These are phyloP conservation scores for Cryphonectria nitschkei DNA, from an alignment of 2,329 filamentous ascomycete species.

Conservation along the genomic window DNA sequence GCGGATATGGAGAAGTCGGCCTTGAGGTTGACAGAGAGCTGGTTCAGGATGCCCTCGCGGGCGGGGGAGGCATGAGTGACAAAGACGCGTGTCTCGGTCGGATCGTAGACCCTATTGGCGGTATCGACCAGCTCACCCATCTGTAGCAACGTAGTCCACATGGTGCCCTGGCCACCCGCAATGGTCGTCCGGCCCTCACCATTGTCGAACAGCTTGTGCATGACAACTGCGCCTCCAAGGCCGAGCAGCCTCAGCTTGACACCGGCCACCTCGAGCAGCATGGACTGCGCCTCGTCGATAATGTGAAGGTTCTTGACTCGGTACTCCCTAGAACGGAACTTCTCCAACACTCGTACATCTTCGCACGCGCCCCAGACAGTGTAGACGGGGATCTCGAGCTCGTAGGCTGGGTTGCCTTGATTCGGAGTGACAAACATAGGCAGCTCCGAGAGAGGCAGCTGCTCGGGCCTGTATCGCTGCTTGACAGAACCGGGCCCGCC, in stretches of 20 bases:
- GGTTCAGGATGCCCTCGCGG: constrained; percentile 93
- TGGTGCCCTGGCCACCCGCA: constrained; percentile 95
- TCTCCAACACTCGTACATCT: constrained; percentile 95
- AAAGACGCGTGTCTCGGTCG: constrained; percentile 94
- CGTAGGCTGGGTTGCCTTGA: constrained; percentile 71
- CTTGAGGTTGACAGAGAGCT: constrained; percentile 95
- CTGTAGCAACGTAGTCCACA: constrained; percentile 98
- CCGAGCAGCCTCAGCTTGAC: constrained; percentile 94
- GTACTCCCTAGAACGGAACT: constrained; percentile 96
- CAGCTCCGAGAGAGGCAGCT: constrained; percentile 91
- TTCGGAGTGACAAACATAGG: constrained; percentile 69
- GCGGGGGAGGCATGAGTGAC: constrained; percentile 96
- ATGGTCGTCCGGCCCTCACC: constrained; percentile 97
- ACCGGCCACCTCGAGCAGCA: constrained; percentile 90
- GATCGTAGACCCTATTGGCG: constrained; percentile 96
- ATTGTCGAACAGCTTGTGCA: constrained; percentile 99
- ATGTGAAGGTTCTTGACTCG: constrained; percentile 97
- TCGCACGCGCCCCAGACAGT: constrained; percentile 99
- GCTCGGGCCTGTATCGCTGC: constrained; percentile 76
- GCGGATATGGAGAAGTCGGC: constrained; percentile 98
- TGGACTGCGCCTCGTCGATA: constrained; percentile 96
- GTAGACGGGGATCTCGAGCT: constrained; percentile 94
- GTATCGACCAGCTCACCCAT: constrained; percentile 99
- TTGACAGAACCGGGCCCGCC: constrained; percentile 80
- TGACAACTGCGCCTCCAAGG: constrained; percentile 93